Evolutionary conservation across 1,139 yeast species (phyloP).

Genomic region (Citeromyces hawaiiensis): DNA sequence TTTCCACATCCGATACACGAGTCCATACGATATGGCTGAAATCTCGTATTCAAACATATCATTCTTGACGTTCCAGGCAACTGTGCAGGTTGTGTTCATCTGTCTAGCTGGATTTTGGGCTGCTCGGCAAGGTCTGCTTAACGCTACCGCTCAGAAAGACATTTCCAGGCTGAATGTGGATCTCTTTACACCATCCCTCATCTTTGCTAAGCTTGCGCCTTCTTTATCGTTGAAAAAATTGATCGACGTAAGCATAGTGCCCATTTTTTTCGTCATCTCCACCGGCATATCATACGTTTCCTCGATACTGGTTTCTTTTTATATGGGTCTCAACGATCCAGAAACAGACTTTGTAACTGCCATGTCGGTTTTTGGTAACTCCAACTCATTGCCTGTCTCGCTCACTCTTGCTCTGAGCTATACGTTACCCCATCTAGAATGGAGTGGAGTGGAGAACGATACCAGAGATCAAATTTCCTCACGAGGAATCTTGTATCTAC

Average conservation of each 20-base stretch:
- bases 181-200: slow-evolving; percentile 74
- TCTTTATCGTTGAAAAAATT: slow-evolving; percentile 55
- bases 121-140: slow-evolving; percentile 46
- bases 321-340: slow-evolving; percentile 40
- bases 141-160: slow-evolving; percentile 48
- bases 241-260: slow-evolving; percentile 59
- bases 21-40: too few relatives aligned
- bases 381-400: slow-evolving; percentile 72
- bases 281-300: slow-evolving; percentile 48
- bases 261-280: slow-evolving; percentile 53
- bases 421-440: slow-evolving; percentile 56
- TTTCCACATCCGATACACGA: too few relatives aligned
- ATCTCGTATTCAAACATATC: slow-evolving; percentile 44
- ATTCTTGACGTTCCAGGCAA: slow-evolving; percentile 64
- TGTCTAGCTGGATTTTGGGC: slow-evolving; percentile 64
- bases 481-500: slow-evolving; percentile 63
- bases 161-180: slow-evolving; percentile 62
- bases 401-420: slow-evolving; percentile 59
- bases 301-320: slow-evolving; percentile 32
- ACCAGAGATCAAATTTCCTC: slow-evolving; percentile 61
- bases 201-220: slow-evolving; percentile 68
- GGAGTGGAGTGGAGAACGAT: slow-evolving; percentile 65
- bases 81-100: slow-evolving; percentile 60
- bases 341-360: slow-evolving; percentile 77
- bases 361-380: slow-evolving; percentile 81